Evolutionary conservation across 768 basidiomycete species (phyloP), one percentile per base, ranked within the genome.

Genomic region (Boletus barrowsii): DNA sequence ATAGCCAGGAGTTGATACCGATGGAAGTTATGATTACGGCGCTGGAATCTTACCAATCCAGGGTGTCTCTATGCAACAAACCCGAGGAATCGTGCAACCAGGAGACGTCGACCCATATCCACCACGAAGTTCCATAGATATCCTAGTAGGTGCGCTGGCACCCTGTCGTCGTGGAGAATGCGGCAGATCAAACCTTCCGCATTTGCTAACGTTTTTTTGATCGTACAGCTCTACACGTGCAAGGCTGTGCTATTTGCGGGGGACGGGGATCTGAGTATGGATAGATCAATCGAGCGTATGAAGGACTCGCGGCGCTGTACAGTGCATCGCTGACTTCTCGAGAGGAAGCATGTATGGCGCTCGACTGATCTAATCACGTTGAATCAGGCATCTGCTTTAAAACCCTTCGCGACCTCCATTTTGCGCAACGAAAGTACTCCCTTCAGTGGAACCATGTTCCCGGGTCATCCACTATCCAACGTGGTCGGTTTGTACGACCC

Each of bases 1-100:
- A 39, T 39, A 40, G 32, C 30, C 18, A 33, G 54, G 46, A 47
- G 10, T 30, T 63, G 62, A 64, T 54, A 36, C 11, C 36, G 43
- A 57, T 42, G 58, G 53, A 64, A 47, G 40, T 6, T 41, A 11
- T 46, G 15, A 22, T 53, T 18, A 30, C 11, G 42, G 45, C 50
- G 50, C 42, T 40, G 47, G 13, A 47, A 14, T 52, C 45, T 55
- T 40, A 39, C 30, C 33, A n/a, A 39, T 42, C 17, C 5, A 18
- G 37, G 41, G 13, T 15, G 24, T 24, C 22, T 26, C 26, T 33
- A 24, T 26, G 47, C 41, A 49, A 14, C 17, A 44, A 36, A 20
- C 32, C 46, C 24, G 37, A 45, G 4, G 20, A 42, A 42, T 37
- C n/a, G 17, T 35, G 24, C 10, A 36, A 30, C n/a, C 13, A 10